Conservation (phyloP, 2,329 filamentous ascomycete genomes). For the Talaromyces islandicus region DNA sequence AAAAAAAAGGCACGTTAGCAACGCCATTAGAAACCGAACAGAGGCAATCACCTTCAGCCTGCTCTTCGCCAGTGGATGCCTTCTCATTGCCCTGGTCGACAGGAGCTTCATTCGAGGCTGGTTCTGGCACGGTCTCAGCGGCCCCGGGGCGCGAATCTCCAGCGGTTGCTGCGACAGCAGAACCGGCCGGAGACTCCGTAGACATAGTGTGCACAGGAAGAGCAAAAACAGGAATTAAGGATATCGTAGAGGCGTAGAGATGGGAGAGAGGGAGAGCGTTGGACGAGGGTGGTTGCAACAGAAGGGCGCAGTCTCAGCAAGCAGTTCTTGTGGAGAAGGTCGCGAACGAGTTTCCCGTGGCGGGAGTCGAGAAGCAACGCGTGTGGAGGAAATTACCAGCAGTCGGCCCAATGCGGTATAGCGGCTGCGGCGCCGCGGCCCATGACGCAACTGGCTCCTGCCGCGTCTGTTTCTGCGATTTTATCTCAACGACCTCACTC, state of each 20-base stretch:
- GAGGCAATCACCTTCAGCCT: slow-evolving; percentile 23
- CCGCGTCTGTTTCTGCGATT: background rate
- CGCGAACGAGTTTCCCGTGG: slow-evolving; percentile 18
- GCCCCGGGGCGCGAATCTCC: slow-evolving; percentile 25
- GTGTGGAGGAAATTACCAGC: slow-evolving; percentile 8
- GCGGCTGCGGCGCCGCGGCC: background rate
- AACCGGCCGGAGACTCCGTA: slow-evolving; percentile 30
- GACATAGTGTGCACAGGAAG: slow-evolving; percentile 29
- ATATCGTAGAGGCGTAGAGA: background rate
- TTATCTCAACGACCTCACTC: background rate
- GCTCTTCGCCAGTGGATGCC: slow-evolving; percentile 14
- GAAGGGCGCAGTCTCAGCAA: background rate
- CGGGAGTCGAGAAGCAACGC: slow-evolving; percentile 20
- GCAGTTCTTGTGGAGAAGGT: slow-evolving; percentile 14
- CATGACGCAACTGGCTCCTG: background rate
- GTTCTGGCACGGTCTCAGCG: slow-evolving; percentile 19
- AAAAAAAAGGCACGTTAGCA: slow-evolving; percentile 12
- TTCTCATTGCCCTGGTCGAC: slow-evolving; percentile 2
- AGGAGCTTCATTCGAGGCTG: slow-evolving; percentile 16
- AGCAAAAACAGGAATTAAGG: background rate
- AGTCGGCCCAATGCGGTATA: background rate
- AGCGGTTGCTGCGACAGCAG: slow-evolving; percentile 23
- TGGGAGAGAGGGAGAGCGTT: background rate
- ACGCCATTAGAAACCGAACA: slow-evolving; percentile 2
- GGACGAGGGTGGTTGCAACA: background rate